These are phyloP conservation scores for Venturia effusa DNA, from an alignment of 2,329 filamentous ascomycete genomes.

Conservation along the genomic window DNA sequence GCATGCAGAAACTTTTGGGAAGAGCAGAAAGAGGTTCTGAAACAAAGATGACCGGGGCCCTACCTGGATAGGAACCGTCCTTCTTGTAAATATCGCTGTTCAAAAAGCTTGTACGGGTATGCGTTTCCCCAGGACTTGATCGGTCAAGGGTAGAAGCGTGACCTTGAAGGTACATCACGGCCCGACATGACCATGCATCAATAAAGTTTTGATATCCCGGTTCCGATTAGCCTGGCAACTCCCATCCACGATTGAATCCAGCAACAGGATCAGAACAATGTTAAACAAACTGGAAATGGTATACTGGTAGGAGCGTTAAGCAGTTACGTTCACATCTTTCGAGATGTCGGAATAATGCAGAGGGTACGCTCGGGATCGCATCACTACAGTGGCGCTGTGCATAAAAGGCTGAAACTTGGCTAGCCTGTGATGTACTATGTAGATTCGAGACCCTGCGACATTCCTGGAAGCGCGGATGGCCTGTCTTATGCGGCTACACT, in stretches of 20 bases:
- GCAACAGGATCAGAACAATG: background rate
- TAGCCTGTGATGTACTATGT: background rate
- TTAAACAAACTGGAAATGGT: no score
- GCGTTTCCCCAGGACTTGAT: background rate
- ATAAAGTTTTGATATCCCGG: background rate
- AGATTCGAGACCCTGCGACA: background rate
- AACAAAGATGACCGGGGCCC: slow-evolving; percentile 45
- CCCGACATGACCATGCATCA: background rate
- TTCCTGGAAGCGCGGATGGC: background rate
- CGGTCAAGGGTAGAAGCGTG: background rate
- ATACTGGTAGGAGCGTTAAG: no score
- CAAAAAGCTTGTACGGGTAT: background rate
- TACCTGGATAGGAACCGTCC: background rate
- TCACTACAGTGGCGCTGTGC: background rate
- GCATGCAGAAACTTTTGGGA: slow-evolving; percentile 60
- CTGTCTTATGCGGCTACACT: background rate
- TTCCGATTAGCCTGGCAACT: background rate
- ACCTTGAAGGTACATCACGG: background rate
- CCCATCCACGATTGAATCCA: background rate
- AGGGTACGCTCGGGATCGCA: background rate
- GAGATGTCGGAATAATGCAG: background rate
- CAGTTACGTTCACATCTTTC: background rate
- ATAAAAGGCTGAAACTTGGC: background rate
- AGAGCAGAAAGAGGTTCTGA: slow-evolving; percentile 58
- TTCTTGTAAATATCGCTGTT: background rate